Conservation (phyloP, 352 stramenopile genomes). For the Pythium monospermum region DNA sequence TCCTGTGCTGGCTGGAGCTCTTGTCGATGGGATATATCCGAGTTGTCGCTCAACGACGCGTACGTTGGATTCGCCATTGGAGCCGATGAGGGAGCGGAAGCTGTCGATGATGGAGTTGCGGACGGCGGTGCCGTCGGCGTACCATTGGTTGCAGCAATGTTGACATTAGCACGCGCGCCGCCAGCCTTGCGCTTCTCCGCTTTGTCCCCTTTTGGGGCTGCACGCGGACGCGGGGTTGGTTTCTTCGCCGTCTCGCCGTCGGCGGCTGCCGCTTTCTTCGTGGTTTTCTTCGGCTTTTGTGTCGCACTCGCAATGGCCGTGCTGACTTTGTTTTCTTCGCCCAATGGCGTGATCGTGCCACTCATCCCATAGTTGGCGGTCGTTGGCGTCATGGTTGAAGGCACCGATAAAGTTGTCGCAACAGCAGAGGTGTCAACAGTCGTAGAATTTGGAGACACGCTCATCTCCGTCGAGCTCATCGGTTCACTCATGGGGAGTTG, state of each 20-base stretch:
- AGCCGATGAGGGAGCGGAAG: not conserved
- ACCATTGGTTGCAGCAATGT: not conserved
- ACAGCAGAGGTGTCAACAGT: not conserved
- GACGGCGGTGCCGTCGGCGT: not conserved
- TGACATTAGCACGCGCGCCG: conserved; percentile 12
- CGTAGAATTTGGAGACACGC: not conserved
- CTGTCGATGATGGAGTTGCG: not conserved
- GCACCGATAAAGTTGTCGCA: conserved; percentile 6
- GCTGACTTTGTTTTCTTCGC: conserved; percentile 24
- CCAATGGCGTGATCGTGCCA: conserved; percentile 23
- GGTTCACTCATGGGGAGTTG: not conserved
- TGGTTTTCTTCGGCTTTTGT: conserved; percentile 24
- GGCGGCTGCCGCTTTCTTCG: conserved; percentile 16
- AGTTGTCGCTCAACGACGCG: conserved; percentile 6
- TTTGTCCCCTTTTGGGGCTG: conserved; percentile 17
- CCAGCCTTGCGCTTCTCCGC: conserved; percentile 22
- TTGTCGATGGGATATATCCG: not conserved
- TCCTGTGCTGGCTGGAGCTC: conserved; percentile 29
- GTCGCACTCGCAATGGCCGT: conserved; percentile 1
- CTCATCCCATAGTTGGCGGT: conserved; percentile 19
- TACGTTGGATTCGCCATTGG: conserved; percentile 4
- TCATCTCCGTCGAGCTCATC: too few species aligned
- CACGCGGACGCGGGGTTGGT: conserved; percentile 25
- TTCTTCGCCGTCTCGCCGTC: conserved; percentile 25
- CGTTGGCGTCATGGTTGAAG: conserved; percentile 21